Base-by-base conservation (phyloP, 441 rosid genomes). In the Francoa sonchifolia region DNA sequence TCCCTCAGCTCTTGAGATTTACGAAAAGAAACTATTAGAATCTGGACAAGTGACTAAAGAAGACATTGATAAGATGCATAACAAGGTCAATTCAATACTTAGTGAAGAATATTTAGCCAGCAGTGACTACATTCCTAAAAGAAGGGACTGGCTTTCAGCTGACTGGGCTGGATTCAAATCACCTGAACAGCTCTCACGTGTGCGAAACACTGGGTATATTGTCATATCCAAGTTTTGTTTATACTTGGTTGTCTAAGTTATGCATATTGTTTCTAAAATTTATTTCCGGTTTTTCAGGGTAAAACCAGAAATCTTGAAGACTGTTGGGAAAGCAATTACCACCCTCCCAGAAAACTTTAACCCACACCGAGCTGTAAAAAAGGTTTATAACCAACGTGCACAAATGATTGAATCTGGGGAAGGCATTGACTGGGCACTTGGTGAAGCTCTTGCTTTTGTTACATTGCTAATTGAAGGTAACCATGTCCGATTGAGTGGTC, bases 391-490 rank as follows among this genome's bases (percentile, higher is more conserved):
- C 1, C 90, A 53, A 25, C 90, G 95, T 46, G 83, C 75, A 1
- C 87, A 81, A 44, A 83, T 86, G 96, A 90, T 82, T 57, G 92
- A 85, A 69, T 50, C 80, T 10, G 97, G 79, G 58, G 86, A 82
- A 65, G 97, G 97, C 20, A 71, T 90, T 57, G 96, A 90, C 62
- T 90, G 96, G 99, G 99, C 99, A 3, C 48, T 90, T 21, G 95
- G 68, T 11, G 99, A 90, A 54, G 93, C 99, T 17, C 95, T 90
- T 62, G 95, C 95, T 26, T 82, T 90, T 49, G 95, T 90, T 46
- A 83, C 96, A 14, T 69, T 90, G 49, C 50, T 90, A 26, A 73
- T 74, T 32, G 99, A 90, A 73, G 99, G 99, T 45, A 86, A 90
- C 61, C 99, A 86, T 65, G 99, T 90, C 44, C 73, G 99, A 23